Percentiles rank a stretch among this genome's conserved stretches.
Evolutionary conservation across 2,329 filamentous ascomycete genomes (phyloP).

Genomic region (Tolypocladium paradoxum): DNA sequence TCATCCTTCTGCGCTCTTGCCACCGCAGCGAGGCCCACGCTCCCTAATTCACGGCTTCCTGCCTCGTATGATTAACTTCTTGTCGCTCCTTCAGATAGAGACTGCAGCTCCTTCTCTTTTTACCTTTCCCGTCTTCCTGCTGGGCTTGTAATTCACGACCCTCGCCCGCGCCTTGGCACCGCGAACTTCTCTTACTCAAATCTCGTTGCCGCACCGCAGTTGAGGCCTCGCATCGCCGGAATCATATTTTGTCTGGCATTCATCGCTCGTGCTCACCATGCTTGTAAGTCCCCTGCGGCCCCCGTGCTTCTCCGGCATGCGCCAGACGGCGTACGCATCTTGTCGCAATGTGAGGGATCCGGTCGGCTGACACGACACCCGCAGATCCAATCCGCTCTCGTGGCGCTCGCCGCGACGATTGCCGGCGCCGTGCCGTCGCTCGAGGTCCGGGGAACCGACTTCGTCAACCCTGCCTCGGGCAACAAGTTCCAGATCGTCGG

Average conservation of each 20-base stretch:
- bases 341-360: not conserved
- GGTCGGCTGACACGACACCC: not conserved
- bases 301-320: not conserved
- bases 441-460: constrained; percentile 44
- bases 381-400: constrained; percentile 32
- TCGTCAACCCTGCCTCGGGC: constrained; percentile 48
- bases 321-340: too few species aligned
- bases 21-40: constrained; percentile 1
- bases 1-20: not conserved
- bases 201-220: not conserved
- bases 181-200: not conserved
- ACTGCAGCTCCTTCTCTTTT: not conserved
- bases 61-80: constrained; percentile 7
- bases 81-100: constrained; percentile 9
- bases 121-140: not conserved
- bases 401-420: constrained; percentile 41
- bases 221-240: not conserved
- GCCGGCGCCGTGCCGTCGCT: constrained; percentile 47
- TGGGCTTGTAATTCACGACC: not conserved
- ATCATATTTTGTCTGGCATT: not conserved
- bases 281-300: constrained; percentile 6
- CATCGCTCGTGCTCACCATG: constrained; percentile 4
- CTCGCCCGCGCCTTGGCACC: not conserved
- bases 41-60: not conserved
- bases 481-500: constrained; percentile 56